A percentile compares a stretch with the other conserved stretches of the same genome.
Evolutionary conservation across 495 filamentous ascomycete genomes (phyloP).

Genomic region (Usnea hakonensis): DNA sequence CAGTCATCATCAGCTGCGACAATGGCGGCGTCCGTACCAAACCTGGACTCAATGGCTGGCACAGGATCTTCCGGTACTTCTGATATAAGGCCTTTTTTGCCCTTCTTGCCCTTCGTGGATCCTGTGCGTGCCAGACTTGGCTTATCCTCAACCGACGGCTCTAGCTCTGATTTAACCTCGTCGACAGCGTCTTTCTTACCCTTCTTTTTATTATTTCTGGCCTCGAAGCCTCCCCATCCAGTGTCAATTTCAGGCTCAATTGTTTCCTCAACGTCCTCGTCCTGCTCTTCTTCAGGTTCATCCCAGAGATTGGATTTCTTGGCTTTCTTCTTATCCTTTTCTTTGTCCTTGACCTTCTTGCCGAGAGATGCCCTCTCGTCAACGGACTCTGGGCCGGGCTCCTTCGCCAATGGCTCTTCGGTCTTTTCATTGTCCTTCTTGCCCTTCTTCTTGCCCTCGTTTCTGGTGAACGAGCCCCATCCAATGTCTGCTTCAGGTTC

Average conservation of each 20-base stretch:
- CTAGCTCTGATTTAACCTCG: conserved; percentile 3
- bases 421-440: conserved; percentile 26
- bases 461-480: conserved; percentile 30
- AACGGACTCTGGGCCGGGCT: conserved; percentile 13
- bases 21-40: conserved; percentile 12
- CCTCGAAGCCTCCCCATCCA: conserved; percentile 12
- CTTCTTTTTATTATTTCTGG: conserved; percentile 31
- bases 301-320: conserved; percentile 24
- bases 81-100: conserved; percentile 28
- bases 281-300: conserved; percentile 14
- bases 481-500: conserved; percentile 26
- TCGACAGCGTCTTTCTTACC: conserved; percentile 33
- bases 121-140: conserved; percentile 31
- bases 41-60: conserved; percentile 21
- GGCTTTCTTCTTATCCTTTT: conserved; percentile 34
- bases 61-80: conserved; percentile 30
- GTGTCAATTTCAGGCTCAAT: conserved; percentile 13
- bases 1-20: conserved; percentile 30
- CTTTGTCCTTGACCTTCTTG: conserved; percentile 14
- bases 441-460: conserved; percentile 36
- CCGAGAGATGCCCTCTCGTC: conserved; percentile 9
- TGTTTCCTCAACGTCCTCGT: neutral
- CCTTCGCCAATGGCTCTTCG: conserved; percentile 5
- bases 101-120: conserved; percentile 37
- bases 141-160: conserved; percentile 20